These are phyloP conservation scores for Ophiocordyceps camponoti-leonardi DNA, from an alignment of 2,329 filamentous ascomycete genomes.

Conservation along the genomic window DNA sequence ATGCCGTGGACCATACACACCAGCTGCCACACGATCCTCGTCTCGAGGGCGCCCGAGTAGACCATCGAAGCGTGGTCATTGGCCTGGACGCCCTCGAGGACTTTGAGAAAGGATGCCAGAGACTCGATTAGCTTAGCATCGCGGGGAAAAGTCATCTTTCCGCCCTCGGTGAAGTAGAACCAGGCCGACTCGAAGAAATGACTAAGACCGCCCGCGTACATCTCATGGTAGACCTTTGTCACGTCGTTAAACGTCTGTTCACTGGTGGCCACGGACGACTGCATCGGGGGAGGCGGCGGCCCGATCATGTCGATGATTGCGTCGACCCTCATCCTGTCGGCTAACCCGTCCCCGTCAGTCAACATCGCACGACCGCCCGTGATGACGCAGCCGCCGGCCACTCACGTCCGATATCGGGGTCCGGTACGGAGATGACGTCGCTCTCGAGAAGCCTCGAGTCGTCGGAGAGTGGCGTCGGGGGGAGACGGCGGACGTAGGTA, in stretches of 20 bases:
- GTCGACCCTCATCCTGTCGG: slow-evolving; percentile 47
- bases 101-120: slow-evolving; percentile 46
- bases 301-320: slow-evolving; percentile 51
- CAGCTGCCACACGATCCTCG: slow-evolving; percentile 42
- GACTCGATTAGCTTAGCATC: slow-evolving; percentile 45
- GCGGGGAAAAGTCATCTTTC: slow-evolving; percentile 26
- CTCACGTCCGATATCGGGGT: slow-evolving; percentile 4
- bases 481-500: slow-evolving; percentile 27
- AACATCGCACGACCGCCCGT: neutral
- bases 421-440: slow-evolving; percentile 9
- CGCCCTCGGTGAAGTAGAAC: slow-evolving; percentile 43
- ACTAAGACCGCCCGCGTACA: slow-evolving; percentile 60
- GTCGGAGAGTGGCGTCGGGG: slow-evolving; percentile 8
- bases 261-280: slow-evolving; percentile 25
- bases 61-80: slow-evolving; percentile 34
- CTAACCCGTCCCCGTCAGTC: slow-evolving; percentile 4
- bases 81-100: slow-evolving; percentile 29
- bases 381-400: neutral
- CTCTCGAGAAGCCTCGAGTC: slow-evolving; percentile 10
- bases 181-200: slow-evolving; percentile 68
- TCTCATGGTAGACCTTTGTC: slow-evolving; percentile 52
- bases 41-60: slow-evolving; percentile 36
- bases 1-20: slow-evolving; percentile 29
- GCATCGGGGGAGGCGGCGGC: slow-evolving; percentile 36
- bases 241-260: slow-evolving; percentile 45